Base-by-base conservation (phyloP, 1,284 basidiomycete genomes). In the Hemileccinum hortonii region DNA sequence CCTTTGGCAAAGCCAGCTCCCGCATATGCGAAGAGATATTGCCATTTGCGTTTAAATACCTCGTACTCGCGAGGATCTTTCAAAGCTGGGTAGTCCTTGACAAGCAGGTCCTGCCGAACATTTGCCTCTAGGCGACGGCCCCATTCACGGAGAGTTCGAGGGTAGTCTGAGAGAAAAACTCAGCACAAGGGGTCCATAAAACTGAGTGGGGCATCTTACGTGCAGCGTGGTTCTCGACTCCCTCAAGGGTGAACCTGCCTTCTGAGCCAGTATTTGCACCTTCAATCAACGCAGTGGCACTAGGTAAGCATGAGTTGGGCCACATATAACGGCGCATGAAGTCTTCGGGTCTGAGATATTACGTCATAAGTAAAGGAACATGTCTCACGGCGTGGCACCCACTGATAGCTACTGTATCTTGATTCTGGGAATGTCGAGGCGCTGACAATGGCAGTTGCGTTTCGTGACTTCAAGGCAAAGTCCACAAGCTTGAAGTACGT, bases 251-350 rank as follows among this genome's bases (percentile, higher is more conserved):
- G 67, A 95, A 87, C 50, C 82, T 78, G 30, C 86, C 85, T 56
- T 84, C 76, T 19, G 87, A 82, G 12, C 81, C 86, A 1, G 75
- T 66, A 44, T 87, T 78, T 9, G 84, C 84, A 38, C 81, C 83
- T 49, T 83, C 81, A 52, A 89, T 82, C 41, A 90, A 73, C 8
- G 81, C 78, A 2, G 88, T 90, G 16, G 92, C 87, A 49, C 87
- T 90, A 2, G 92, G 92, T 24, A 94, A 73, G 69, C 88, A 91
- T 1, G 90, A 91, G 60, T 94, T 94, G 4, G 93, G 92, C 89
- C 93, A 95, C 83, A 94, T 89, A 73, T 92, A 95, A 60, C 87
- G 87, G 47, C 88, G 82, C 81, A 93, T 92, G 71, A 93, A 93
- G 69, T 93, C 90, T 63, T 91, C 86, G n/a, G 86, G 79, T 69